Evolutionary conservation across 1,284 basidiomycete genomes (phyloP).

Genomic region (Malassezia equina): DNA sequence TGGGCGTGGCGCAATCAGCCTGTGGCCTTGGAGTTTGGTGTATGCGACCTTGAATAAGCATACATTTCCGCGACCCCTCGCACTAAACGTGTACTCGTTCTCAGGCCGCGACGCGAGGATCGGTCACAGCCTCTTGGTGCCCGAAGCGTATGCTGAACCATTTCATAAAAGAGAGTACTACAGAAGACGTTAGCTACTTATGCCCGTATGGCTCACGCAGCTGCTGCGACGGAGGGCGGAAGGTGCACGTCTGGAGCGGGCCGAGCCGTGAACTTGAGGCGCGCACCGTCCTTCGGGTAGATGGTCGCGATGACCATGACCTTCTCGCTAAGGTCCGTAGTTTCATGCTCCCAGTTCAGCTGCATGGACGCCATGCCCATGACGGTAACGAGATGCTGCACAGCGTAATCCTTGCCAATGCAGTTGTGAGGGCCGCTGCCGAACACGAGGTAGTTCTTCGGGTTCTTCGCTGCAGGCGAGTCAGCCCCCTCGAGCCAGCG

Average conservation of each 20-base stretch:
- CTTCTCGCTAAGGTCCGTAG: constrained; percentile 68
- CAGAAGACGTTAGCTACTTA: background rate
- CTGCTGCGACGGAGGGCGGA: constrained; percentile 34
- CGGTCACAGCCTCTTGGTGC: background rate
- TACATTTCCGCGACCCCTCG: background rate
- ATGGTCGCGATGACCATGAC: constrained; percentile 55
- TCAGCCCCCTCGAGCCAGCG: constrained; percentile 81
- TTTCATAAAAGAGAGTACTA: constrained; percentile 1
- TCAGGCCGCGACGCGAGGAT: background rate
- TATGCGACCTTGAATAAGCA: background rate
- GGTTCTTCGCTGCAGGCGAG: constrained; percentile 65
- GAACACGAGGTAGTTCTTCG: constrained; percentile 92
- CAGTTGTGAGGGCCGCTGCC: constrained; percentile 73
- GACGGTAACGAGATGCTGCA: constrained; percentile 78
- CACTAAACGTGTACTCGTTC: background rate
- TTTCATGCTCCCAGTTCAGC: constrained; percentile 79
- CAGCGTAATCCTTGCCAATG: constrained; percentile 85
- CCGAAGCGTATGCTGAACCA: background rate
- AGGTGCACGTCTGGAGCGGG: constrained; percentile 28
- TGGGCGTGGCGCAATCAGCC: background rate
- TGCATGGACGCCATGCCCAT: constrained; percentile 71
- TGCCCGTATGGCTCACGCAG: background rate
- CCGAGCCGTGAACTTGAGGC: constrained; percentile 58
- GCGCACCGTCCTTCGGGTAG: constrained; percentile 86
- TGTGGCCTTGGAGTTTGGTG: background rate